Conservation (phyloP, 768 basidiomycete species). For the Calocera cornea region DNA sequence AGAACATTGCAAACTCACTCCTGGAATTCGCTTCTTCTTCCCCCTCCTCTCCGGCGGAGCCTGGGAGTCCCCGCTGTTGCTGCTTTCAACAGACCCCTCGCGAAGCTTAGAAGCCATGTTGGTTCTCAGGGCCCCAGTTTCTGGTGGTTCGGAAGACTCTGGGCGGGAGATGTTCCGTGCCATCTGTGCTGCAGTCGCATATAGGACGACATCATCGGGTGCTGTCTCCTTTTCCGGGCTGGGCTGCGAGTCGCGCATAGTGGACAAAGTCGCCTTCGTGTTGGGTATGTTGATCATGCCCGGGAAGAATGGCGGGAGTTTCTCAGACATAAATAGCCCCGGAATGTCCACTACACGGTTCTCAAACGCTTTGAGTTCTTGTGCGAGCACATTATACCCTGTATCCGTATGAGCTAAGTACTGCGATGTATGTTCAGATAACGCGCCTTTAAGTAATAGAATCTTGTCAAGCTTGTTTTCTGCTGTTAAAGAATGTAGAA, state of each 20-base stretch:
- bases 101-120: neutral
- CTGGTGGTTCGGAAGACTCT: neutral
- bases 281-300: neutral
- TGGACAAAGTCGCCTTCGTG: neutral
- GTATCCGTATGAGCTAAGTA: too few relatives aligned
- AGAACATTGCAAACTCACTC: neutral
- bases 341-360: neutral
- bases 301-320: neutral
- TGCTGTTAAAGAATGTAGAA: conserved; percentile 4
- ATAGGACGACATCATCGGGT: neutral
- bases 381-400: neutral
- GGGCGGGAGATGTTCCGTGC: neutral
- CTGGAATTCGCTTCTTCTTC: neutral
- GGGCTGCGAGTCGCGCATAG: neutral
- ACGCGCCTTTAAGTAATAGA: conserved; percentile 5
- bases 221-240: neutral
- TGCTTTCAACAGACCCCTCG: neutral
- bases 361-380: neutral
- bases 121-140: neutral
- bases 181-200: neutral
- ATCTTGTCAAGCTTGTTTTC: conserved; percentile 6
- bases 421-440: too few relatives aligned
- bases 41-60: neutral
- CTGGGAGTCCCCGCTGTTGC: neutral
- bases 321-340: neutral